A percentile compares a stretch with the other conserved stretches of the same genome.
Evolutionary conservation across 169 alveolate species (phyloP).

Genomic region (Plasmodium cynomolgi): DNA sequence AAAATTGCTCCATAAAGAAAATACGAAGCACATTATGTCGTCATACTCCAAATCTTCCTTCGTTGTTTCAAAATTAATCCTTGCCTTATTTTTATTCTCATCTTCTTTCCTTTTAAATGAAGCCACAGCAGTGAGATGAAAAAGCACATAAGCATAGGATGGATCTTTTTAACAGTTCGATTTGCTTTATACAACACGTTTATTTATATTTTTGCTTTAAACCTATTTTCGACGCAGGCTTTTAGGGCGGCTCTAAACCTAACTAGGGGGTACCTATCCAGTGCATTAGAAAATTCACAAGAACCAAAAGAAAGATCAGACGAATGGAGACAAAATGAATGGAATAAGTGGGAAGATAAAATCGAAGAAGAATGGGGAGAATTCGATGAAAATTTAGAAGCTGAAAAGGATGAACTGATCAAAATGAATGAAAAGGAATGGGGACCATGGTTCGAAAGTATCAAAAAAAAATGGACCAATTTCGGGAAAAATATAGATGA

Average conservation of each 20-base stretch:
- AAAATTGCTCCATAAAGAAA: not conserved
- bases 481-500: constrained; percentile 20
- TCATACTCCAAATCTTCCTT: not conserved
- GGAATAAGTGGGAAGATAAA: constrained; percentile 9
- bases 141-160: not conserved
- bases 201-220: not conserved
- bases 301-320: not conserved
- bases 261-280: not conserved
- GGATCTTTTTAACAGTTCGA: not conserved
- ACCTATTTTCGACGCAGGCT: not conserved
- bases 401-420: not conserved
- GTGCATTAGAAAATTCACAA: not conserved
- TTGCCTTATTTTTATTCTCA: not conserved
- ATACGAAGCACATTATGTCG: not conserved
- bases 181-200: not conserved
- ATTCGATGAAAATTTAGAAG: constrained; percentile 10
- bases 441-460: not conserved
- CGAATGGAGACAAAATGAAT: constrained; percentile 13
- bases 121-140: not conserved
- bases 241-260: not conserved
- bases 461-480: constrained; percentile 25
- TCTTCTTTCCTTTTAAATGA: not conserved
- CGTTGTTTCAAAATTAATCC: not conserved
- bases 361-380: not conserved
- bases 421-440: constrained; percentile 2